These are phyloP conservation scores for Boletus sp. DNA, from an alignment of 768 basidiomycete species.

Conservation along the genomic window DNA sequence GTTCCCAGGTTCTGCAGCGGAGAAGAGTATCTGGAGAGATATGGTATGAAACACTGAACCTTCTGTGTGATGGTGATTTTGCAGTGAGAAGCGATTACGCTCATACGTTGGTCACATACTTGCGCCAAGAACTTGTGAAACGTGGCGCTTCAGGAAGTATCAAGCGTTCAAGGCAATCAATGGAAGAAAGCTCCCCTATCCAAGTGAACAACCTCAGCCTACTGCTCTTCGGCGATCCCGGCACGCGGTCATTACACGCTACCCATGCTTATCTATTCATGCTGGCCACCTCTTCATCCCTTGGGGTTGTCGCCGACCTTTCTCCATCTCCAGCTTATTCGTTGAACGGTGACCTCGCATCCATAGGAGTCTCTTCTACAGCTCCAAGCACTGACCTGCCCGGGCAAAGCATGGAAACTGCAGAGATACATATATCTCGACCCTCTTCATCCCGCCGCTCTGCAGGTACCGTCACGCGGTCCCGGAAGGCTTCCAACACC, in stretches of 20 bases:
- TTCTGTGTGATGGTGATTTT: slow-evolving; percentile 78
- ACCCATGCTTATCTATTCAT: slow-evolving; percentile 80
- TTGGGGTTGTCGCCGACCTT: slow-evolving; percentile 47
- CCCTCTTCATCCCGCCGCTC: slow-evolving; percentile 47
- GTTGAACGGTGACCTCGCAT: slow-evolving; percentile 29
- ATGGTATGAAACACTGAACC: slow-evolving; percentile 87
- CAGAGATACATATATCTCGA: slow-evolving; percentile 29
- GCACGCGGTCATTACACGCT: slow-evolving; percentile 73
- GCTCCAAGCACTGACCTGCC: slow-evolving; percentile 32
- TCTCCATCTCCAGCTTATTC: slow-evolving; percentile 43
- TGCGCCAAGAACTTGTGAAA: slow-evolving; percentile 72
- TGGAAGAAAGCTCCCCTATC: slow-evolving; percentile 47
- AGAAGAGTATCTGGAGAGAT: slow-evolving; percentile 75
- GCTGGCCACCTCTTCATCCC: slow-evolving; percentile 66
- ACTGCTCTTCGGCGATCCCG: slow-evolving; percentile 56
- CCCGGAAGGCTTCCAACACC: slow-evolving; percentile 56
- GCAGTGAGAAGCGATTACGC: slow-evolving; percentile 80
- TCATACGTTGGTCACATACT: slow-evolving; percentile 68
- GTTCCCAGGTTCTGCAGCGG: slow-evolving; percentile 47
- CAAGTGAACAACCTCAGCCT: slow-evolving; percentile 47
- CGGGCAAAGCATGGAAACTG: slow-evolving; percentile 17
- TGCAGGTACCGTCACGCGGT: slow-evolving; percentile 46
- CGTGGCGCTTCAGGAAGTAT: slow-evolving; percentile 46
- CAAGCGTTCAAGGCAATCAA: slow-evolving; percentile 43
- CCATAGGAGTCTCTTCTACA: slow-evolving; percentile 30